Conservation (phyloP, 345 rosid genomes). For the Aquilaria sinensis region DNA sequence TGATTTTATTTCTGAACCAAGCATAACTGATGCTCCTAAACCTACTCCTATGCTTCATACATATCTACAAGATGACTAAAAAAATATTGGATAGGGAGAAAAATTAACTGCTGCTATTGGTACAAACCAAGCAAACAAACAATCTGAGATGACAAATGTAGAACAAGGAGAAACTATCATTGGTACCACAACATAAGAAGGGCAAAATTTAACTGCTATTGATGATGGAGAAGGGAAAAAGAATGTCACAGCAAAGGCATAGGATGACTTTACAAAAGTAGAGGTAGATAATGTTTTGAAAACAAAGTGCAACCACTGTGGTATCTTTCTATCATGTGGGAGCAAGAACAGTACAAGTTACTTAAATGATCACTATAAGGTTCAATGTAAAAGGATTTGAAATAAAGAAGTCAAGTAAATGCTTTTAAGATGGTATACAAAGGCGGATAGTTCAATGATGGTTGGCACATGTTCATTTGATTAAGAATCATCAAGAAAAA, state of each 20-base stretch:
- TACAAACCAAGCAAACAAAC: constrained; percentile 46
- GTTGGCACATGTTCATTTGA: constrained; percentile 25
- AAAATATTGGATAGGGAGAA: constrained; percentile 23
- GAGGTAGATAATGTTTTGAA: constrained; percentile 13
- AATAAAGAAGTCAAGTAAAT: constrained; percentile 40
- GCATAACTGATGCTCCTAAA: too few relatives aligned
- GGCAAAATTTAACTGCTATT: background rate
- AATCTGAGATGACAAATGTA: too few relatives aligned
- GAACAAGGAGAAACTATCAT: too few relatives aligned
- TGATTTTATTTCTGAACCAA: too few relatives aligned
- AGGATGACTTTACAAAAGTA: constrained; percentile 26
- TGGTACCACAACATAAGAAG: constrained; percentile 3
- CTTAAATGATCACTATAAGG: too few relatives aligned
- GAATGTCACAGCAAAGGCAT: background rate
- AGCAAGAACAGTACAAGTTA: too few relatives aligned
- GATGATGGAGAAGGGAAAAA: background rate
- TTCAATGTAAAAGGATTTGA: constrained; percentile 28
- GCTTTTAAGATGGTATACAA: constrained; percentile 30
- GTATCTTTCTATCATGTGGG: too few relatives aligned
- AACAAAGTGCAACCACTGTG: too few relatives aligned
- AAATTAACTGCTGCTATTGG: constrained; percentile 53
- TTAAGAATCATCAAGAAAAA: too few relatives aligned
- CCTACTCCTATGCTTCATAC: too few relatives aligned
- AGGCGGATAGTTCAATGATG: constrained; percentile 48
- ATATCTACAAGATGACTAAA: too few relatives aligned